A percentile compares a stretch with the other conserved stretches of the same genome.
Conservation (phyloP, 1,139 yeast genomes). For the Saccharomyces hybrid region DNA sequence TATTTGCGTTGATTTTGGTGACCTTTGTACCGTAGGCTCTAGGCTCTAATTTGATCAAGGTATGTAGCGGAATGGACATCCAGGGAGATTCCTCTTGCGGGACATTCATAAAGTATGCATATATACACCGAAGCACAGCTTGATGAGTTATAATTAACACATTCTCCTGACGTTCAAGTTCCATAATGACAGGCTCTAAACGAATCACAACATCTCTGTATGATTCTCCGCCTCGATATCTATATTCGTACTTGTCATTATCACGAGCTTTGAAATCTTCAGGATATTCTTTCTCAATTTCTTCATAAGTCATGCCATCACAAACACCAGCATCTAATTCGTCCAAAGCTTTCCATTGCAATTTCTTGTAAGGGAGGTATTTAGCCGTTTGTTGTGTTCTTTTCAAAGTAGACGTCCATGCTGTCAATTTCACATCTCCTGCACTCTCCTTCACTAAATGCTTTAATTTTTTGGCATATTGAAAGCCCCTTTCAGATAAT, state of each 20-base stretch:
- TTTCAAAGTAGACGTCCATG: constrained; percentile 90
- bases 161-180: constrained; percentile 92
- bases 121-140: constrained; percentile 91
- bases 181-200: constrained; percentile 95
- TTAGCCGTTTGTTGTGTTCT: constrained; percentile 93
- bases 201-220: constrained; percentile 92
- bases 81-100: constrained; percentile 97
- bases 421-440: constrained; percentile 68
- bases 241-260: constrained; percentile 88
- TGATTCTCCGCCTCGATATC: constrained; percentile 95
- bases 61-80: constrained; percentile 97
- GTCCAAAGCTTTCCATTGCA: constrained; percentile 94
- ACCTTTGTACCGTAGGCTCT: constrained; percentile 86
- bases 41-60: constrained; percentile 87
- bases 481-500: constrained; percentile 75
- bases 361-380: constrained; percentile 69
- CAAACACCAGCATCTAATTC: constrained; percentile 97
- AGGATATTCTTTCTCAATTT: constrained; percentile 75
- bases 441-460: constrained; percentile 70
- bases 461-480: constrained; percentile 79
- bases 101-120: constrained; percentile 96
- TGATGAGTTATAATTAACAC: constrained; percentile 94
- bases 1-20: constrained; percentile 84
- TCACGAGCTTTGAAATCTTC: constrained; percentile 95
- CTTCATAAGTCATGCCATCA: constrained; percentile 89